Evolutionary conservation across 495 filamentous ascomycete genomes (phyloP).

Genomic region (Tuber borchii): DNA sequence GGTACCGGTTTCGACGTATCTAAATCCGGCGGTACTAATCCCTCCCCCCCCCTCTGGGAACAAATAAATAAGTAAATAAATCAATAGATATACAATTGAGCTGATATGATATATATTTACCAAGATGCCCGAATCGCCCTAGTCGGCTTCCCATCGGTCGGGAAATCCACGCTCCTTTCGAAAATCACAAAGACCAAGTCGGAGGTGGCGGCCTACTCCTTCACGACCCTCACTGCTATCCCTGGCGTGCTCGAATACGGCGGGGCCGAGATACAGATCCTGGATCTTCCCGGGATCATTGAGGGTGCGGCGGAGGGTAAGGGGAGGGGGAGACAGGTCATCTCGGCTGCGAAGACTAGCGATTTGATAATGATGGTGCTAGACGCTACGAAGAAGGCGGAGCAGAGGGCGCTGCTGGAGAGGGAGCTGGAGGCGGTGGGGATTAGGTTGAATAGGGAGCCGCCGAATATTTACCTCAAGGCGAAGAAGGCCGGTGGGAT

Average conservation of each 20-base stretch:
- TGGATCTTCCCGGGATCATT: conserved; percentile 98
- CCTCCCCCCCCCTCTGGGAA: not conserved
- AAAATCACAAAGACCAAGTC: conserved; percentile 99
- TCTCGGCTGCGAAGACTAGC: conserved; percentile 98
- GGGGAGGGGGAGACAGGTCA: conserved; percentile 91
- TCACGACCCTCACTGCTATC: conserved; percentile 96
- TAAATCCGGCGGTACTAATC: conserved; percentile 61
- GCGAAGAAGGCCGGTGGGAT: conserved; percentile 92
- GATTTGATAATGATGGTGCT: conserved; percentile 95
- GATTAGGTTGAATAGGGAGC: conserved; percentile 85
- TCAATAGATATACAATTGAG: not conserved
- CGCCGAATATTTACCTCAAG: conserved; percentile 99
- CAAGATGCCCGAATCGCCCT: conserved; percentile 88
- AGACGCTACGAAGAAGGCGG: conserved; percentile 93
- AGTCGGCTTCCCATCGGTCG: conserved; percentile 96
- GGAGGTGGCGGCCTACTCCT: conserved; percentile 92
- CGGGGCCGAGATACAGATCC: conserved; percentile 94
- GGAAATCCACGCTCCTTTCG: conserved; percentile 96
- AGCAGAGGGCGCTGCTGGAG: conserved; percentile 85
- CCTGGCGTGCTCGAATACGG: conserved; percentile 97
- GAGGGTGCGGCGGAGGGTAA: conserved; percentile 96
- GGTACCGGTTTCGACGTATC: conserved; percentile 88
- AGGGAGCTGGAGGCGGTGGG: conserved; percentile 93
- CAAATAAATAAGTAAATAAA: not conserved
- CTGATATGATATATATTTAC: conserved; percentile 8